Conservation (phyloP, 768 basidiomycete species). For the button mushroom (Agaricus bisporus) region DNA sequence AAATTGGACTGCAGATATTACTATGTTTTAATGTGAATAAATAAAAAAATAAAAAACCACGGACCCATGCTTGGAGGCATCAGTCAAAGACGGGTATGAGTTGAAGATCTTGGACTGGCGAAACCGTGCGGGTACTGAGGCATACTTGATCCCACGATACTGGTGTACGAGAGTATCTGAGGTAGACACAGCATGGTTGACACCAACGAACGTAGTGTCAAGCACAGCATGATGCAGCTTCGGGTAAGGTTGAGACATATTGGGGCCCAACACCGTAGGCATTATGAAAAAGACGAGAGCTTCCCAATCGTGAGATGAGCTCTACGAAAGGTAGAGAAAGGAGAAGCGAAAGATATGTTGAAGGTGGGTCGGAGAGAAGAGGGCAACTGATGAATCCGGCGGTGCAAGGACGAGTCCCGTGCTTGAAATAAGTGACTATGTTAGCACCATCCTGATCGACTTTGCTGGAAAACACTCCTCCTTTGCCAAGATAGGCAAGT, state of each 20-base stretch:
- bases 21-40: neutral
- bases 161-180: conserved; percentile 54
- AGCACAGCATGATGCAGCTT: conserved; percentile 48
- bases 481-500: conserved; percentile 22
- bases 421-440: conserved; percentile 17
- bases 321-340: conserved; percentile 12
- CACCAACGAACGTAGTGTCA: conserved; percentile 59
- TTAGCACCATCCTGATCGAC: conserved; percentile 24
- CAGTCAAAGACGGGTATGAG: conserved; percentile 49
- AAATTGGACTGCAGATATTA: conserved; percentile 52
- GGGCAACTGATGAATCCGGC: conserved; percentile 12
- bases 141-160: conserved; percentile 77
- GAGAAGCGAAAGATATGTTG: conserved; percentile 8
- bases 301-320: conserved; percentile 8
- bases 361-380: conserved; percentile 16
- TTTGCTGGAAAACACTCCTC: conserved; percentile 21
- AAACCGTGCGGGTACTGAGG: conserved; percentile 66
- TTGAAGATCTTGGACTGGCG: conserved; percentile 62
- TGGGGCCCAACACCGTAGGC: conserved; percentile 21
- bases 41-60: conserved; percentile 15
- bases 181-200: conserved; percentile 56
- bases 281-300: conserved; percentile 14
- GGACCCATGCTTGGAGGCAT: conserved; percentile 65
- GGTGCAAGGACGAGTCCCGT: conserved; percentile 5
- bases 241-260: conserved; percentile 18